Evolutionary conservation across 164 flowering plant species (phyloP).

Genomic region (Stephania cephalantha): DNA sequence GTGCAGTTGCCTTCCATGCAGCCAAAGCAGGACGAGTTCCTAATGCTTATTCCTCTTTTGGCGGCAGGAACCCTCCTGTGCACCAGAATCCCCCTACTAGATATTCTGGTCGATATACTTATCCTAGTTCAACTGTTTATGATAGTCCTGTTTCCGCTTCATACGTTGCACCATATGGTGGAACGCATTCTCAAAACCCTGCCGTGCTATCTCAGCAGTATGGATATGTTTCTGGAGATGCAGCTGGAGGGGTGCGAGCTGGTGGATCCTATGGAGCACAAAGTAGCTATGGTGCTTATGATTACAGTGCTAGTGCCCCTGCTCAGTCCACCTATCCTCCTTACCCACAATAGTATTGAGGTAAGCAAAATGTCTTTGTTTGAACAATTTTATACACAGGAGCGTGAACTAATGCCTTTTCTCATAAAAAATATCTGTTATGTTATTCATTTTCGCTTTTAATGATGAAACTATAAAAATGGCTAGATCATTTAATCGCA

Average conservation of each 20-base stretch:
- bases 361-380: not conserved
- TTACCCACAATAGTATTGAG: slow-evolving; percentile 22
- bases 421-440: not conserved
- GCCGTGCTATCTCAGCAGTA: slow-evolving; percentile 33
- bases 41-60: slow-evolving; percentile 23
- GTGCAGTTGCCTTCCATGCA: slow-evolving; percentile 28
- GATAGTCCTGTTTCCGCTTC: slow-evolving; percentile 27
- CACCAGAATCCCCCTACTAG: slow-evolving; percentile 34
- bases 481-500: not conserved
- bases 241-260: slow-evolving; percentile 20
- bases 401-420: not conserved
- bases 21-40: slow-evolving; percentile 36
- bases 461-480: not conserved
- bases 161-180: slow-evolving; percentile 32
- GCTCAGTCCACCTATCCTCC: slow-evolving; percentile 28
- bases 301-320: slow-evolving; percentile 25
- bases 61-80: slow-evolving; percentile 27
- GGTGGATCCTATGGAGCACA: slow-evolving; percentile 31
- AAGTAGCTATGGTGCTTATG: slow-evolving; percentile 34
- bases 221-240: slow-evolving; percentile 26
- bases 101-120: slow-evolving; percentile 33
- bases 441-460: not conserved
- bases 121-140: slow-evolving; percentile 32
- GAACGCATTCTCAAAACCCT: slow-evolving; percentile 30
- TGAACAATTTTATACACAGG: not conserved